Base-by-base conservation (phyloP, 148 eudicot species). In the Nepenthes mirabilis region DNA sequence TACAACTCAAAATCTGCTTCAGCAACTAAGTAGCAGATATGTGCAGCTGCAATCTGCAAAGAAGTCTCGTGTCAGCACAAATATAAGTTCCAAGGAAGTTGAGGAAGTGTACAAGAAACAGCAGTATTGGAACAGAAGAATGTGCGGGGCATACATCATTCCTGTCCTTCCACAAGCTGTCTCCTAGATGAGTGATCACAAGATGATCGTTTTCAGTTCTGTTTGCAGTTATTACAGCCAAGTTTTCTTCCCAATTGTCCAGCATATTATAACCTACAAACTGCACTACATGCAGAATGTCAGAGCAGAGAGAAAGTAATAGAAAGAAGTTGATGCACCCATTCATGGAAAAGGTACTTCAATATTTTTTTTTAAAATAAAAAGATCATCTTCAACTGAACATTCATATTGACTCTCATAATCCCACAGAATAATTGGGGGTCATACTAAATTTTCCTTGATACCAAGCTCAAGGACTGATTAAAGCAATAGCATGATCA, bases 101-200 rank as follows among this genome's bases (percentile, higher is more conserved):
- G 6, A 7, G 37, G 23, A 65, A 58, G 14, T 36, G 45, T 48
- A 6, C 3, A 64, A 13, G 48, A 50, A 52, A 23, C 58, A 51
- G 2, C 43, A 63, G 43, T 56, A 56, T 43, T 43, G 59, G 10
- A 11, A 58, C 10, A 63, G 52, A 47, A 60, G 48, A 4, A 55
- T 35, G 47, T 61, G 68, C 61, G 58, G 37, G 36, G 43, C 88
- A 60, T 86, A 93, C 99, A 69, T 93, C 83, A 79, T 76, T 79
- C 76, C 70, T 86, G 58, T 86, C 96, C 76, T 84, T 89, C 95
- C 91, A 90, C 55, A 93, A 68, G 79, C 84, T 68, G 77, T 93
- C 99, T 68, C 99, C 99, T 50, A 93, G 85, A 75, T 93, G 95
- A 69, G 84, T 78, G 66, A 93, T 95, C 70, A 93, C 99, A 55